Percentiles rank a stretch among this genome's conserved stretches.
These are phyloP conservation scores for Trypanosoma brucei DNA, from an alignment of 208 protist species.

Conservation along the genomic window DNA sequence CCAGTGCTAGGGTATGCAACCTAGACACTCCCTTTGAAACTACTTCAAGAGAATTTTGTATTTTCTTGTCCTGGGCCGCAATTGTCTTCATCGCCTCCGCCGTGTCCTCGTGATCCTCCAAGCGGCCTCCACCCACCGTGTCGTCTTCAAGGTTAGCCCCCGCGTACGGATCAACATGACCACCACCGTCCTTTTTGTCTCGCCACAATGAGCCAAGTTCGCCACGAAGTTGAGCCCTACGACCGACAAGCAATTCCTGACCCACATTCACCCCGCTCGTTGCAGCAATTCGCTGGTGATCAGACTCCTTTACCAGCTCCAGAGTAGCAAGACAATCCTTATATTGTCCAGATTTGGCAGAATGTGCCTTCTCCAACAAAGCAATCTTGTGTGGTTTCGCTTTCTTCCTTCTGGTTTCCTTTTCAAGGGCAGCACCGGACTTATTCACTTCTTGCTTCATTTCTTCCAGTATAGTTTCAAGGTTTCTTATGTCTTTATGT, in stretches of 20 bases:
- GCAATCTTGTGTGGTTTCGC: constrained; percentile 36
- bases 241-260: constrained; percentile 43
- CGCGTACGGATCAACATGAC: constrained; percentile 20
- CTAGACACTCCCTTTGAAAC: constrained; percentile 52
- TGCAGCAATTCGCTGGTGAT: constrained; percentile 32
- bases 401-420: constrained; percentile 50
- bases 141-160: constrained; percentile 41
- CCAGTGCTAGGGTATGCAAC: constrained; percentile 42
- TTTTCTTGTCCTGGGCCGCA: constrained; percentile 55
- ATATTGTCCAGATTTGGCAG: constrained; percentile 35
- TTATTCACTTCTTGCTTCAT: constrained; percentile 44
- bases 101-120: constrained; percentile 60
- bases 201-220: constrained; percentile 47
- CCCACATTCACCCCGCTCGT: constrained; percentile 32
- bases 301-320: constrained; percentile 46
- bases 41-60: constrained; percentile 52
- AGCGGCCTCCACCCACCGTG: constrained; percentile 47
- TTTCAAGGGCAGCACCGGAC: constrained; percentile 32
- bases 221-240: constrained; percentile 45
- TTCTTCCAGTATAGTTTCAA: constrained; percentile 49
- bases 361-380: constrained; percentile 37
- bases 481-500: constrained; percentile 49
- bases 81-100: constrained; percentile 62
- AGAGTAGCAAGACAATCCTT: constrained; percentile 44
- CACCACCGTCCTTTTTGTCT: constrained; percentile 13